Evolutionary conservation across 169 alveolate genomes (phyloP), one percentile per base, ranked within the genome.

Genomic region (Plasmodium knowlesi): DNA sequence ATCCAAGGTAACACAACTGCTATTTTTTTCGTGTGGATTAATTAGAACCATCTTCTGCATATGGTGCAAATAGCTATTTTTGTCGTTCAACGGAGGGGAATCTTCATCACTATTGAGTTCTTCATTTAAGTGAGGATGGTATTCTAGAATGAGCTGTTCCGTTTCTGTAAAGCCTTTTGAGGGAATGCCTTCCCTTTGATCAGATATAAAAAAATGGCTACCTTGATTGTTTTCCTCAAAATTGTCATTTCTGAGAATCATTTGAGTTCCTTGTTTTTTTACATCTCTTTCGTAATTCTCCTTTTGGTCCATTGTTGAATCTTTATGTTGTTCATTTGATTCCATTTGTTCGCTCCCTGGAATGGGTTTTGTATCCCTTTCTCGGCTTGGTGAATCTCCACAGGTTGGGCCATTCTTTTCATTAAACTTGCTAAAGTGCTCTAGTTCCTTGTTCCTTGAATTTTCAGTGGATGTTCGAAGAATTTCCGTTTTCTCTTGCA

Each of bases 111-210:
- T 41, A 41, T 41, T 39, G 54, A 79, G 57, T 79, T 79, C 32
- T 79, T 79, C 70, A 79, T 41, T 79, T 79, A 79, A 43, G 50
- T 79, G 32, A 14, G 57, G 57, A 19, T 79, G 73, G 9, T 34
- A 39, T n/a, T 79, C 70, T 79, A 41, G 32, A 79, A 34, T 79
- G 46, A 30, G 39, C 5, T 79, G 34, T 19, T 41, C 70, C 70
- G 39, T 41, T 14, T 39, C 72, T 34, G 43, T 41, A 14, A 41
- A 10, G 54, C 70, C 54, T 41, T 41, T 79, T 79, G 57, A 30
- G 54, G 61, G 84, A 43, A 25, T 32, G 2, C n/a, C 76, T 41
- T 43, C 34, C 84, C 34, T 79, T 79, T 41, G 71, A 3, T 79
- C 41, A 41, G 32, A 22, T 14, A 39, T 37, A 41, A 61, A 50